A percentile compares a stretch with the other conserved stretches of the same genome.
Conservation (phyloP, 805 yeast species). For the Candida ulmi region DNA sequence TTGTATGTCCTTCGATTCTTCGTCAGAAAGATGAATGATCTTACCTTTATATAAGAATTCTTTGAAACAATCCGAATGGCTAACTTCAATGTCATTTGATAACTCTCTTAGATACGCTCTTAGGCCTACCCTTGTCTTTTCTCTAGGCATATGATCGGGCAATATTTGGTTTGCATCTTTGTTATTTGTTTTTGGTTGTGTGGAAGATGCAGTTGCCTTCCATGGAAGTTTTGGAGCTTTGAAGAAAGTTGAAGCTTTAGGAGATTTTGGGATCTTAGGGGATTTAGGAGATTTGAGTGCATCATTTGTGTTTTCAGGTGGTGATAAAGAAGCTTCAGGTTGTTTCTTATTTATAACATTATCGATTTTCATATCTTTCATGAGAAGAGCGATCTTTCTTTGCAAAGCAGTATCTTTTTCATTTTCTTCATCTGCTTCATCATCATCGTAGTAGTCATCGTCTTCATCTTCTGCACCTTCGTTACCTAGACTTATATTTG, state of each 20-base stretch:
- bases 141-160: constrained; percentile 47
- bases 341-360: background rate
- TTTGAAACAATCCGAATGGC: constrained; percentile 43
- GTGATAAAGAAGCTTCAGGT: too few relatives aligned
- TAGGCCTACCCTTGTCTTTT: constrained; percentile 69
- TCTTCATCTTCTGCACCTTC: constrained; percentile 17
- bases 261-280: too few relatives aligned
- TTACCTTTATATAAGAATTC: constrained; percentile 45
- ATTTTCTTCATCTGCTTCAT: constrained; percentile 10
- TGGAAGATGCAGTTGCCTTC: background rate
- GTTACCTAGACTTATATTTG: constrained; percentile 25
- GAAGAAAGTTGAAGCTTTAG: background rate
- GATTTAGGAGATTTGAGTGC: background rate
- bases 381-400: constrained; percentile 13
- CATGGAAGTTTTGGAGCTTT: constrained; percentile 2
- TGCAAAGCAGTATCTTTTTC: constrained; percentile 17
- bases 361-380: constrained; percentile 11
- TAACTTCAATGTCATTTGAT: constrained; percentile 47
- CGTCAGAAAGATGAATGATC: constrained; percentile 31
- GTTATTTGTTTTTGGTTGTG: background rate
- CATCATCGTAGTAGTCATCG: constrained; percentile 15
- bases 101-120: constrained; percentile 64
- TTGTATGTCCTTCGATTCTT: constrained; percentile 50
- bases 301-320: too few relatives aligned
- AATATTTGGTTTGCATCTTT: background rate